A percentile compares a stretch with the other conserved stretches of the same genome.
Conservation (phyloP, 1,139 yeast species). For the Suhomyces bokatorum region DNA sequence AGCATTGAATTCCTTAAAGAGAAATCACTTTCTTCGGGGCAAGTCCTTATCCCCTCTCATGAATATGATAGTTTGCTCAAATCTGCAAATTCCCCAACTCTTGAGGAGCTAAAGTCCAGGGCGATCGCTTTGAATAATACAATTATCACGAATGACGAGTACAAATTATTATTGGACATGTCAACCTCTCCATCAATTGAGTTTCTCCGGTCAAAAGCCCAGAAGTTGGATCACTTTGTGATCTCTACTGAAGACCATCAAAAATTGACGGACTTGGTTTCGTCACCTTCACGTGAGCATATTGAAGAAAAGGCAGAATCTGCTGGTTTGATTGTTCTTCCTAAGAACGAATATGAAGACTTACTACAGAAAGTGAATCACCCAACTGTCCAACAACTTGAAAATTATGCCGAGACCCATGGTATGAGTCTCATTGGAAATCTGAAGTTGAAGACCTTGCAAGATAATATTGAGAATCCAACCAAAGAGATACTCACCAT, state of each 20-base stretch:
- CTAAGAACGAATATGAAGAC: constrained; percentile 16
- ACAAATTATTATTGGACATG: constrained; percentile 10
- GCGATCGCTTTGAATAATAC: constrained; percentile 8
- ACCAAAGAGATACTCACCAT: constrained; percentile 11
- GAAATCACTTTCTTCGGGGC: constrained; percentile 18
- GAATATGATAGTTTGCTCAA: constrained; percentile 9
- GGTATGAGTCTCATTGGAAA: constrained; percentile 8
- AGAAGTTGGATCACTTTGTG: constrained; percentile 9
- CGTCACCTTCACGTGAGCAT: constrained; percentile 38
- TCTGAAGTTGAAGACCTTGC: constrained; percentile 5
- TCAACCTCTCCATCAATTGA: constrained; percentile 14
- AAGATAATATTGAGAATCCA: constrained; percentile 9
- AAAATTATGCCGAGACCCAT: constrained; percentile 7
- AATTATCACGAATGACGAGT: constrained; percentile 13
- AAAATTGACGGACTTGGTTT: constrained; percentile 27
- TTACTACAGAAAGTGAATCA: constrained; percentile 11
- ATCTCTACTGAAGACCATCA: constrained; percentile 19
- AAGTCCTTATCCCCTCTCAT: constrained; percentile 9
- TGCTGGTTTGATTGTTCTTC: constrained; percentile 22
- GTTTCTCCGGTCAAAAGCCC: constrained; percentile 13
- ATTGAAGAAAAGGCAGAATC: constrained; percentile 34
- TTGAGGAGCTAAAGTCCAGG: constrained; percentile 12
- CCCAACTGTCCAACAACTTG: constrained; percentile 15
- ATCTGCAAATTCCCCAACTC: constrained; percentile 12
- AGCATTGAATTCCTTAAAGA: constrained; percentile 22